Base-by-base conservation (phyloP, 2,329 filamentous ascomycete genomes). In the Parastagonospora avenae region DNA sequence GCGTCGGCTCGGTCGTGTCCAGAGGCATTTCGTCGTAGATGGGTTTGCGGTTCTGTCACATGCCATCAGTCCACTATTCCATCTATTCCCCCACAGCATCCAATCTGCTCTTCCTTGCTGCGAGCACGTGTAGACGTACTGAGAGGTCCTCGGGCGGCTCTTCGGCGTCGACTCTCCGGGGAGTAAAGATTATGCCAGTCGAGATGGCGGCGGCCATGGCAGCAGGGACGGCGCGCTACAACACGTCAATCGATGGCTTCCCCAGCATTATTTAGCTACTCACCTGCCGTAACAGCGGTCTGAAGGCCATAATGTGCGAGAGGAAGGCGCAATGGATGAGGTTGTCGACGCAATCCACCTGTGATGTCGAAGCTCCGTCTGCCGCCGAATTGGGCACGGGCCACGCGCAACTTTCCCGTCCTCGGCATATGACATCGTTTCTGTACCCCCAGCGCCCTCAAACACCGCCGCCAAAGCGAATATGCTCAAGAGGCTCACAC, bases 11-110 rank as follows among this genome's bases (percentile, higher is more conserved):
- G 58, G 73, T 62, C 60, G 66, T 60, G 60, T 71, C 48, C 63
- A 77, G 68, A 52, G 75, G 68, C 37, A 66, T 47, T 72, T 87
- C 82, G 76, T 93, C 90, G 82, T 95, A 95, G 77, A 95, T 94
- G 59, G 91, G 88, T 64, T 80, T 79, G 60, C 78, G 78, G 63
- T 67, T 54, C 57, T 64, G 46, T 55, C 44, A 46, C 29, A 30
- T 44, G 46, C 27, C 19, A 38, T 49, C 16, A 37, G 32, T 16
- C 31, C 6, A 7, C 28, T 16, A 14, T 31, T 4, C 24, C 31
- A 10, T 5, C 4, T 12, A 44, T 6, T 8, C 14, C 8, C 2
- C 28, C n/a, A 12, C 16, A 15, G 15, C 12, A n/a, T 7, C 14
- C 8, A 15, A 8, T 8, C 33, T 35, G 5, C 33, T 14, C 12